Evolutionary conservation across 441 rosid species (phyloP).

Genomic region (Populus hybrid): DNA sequence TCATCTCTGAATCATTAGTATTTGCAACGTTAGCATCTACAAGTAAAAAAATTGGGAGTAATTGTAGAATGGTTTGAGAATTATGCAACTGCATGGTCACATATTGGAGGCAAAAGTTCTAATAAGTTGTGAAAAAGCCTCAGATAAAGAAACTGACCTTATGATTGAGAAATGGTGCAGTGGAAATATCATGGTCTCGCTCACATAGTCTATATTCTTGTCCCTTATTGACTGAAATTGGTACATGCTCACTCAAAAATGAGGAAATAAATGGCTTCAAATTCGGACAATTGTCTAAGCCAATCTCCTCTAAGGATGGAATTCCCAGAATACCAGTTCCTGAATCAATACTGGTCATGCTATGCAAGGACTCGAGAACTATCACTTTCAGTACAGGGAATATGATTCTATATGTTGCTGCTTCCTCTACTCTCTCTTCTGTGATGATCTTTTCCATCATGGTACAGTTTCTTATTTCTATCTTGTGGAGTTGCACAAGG

Average conservation of each 20-base stretch:
- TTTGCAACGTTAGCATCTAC: too few relatives aligned
- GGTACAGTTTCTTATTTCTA: constrained; percentile 19
- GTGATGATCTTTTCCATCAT: constrained; percentile 14
- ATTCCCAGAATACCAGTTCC: constrained; percentile 7
- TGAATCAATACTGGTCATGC: constrained; percentile 8
- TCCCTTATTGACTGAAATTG: background rate
- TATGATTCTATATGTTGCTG: background rate
- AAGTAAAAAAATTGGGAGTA: too few relatives aligned
- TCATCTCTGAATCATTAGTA: too few relatives aligned
- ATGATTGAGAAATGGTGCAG: background rate
- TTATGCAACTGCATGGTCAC: background rate
- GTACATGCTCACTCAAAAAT: background rate
- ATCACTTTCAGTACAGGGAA: background rate
- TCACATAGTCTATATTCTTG: background rate
- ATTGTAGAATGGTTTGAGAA: too few relatives aligned
- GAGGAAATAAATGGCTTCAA: background rate
- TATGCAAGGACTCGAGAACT: constrained; percentile 6
- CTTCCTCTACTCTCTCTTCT: background rate
- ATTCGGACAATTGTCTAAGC: constrained; percentile 1
- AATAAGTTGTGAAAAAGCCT: background rate
- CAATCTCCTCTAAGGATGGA: background rate
- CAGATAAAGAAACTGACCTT: constrained; percentile 11
- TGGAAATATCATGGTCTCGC: background rate
- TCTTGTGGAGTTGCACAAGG: constrained; percentile 1
- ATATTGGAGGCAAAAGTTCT: background rate